Evolutionary conservation across 2,329 filamentous ascomycete genomes (phyloP).

Genomic region (Fusarium brevicatenulatum): DNA sequence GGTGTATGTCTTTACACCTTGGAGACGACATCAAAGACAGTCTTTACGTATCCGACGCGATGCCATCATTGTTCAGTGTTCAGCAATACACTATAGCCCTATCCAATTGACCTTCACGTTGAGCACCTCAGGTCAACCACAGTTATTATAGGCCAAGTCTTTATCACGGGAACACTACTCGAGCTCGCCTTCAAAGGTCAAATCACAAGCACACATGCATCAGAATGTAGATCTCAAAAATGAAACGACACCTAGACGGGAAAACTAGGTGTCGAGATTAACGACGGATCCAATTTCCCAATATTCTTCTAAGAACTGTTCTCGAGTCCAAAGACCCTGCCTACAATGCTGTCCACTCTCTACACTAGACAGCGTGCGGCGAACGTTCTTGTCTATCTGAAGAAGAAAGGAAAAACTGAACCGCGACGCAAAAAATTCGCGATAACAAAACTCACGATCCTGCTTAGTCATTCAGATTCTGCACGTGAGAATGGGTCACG

Average conservation of each 20-base stretch:
- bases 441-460: background rate
- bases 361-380: slow-evolving; percentile 48
- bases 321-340: slow-evolving; percentile 51
- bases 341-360: slow-evolving; percentile 44
- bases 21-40: background rate
- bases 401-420: slow-evolving; percentile 50
- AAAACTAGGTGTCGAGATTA: slow-evolving; percentile 64
- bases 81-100: fast-evolving
- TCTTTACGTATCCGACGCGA: background rate
- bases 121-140: background rate
- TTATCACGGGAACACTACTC: too few species aligned
- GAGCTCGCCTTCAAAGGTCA: background rate
- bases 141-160: background rate
- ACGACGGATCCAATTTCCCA: slow-evolving; percentile 61
- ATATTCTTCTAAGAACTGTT: slow-evolving; percentile 58
- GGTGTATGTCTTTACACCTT: background rate
- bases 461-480: slow-evolving; percentile 15
- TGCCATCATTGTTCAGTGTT: background rate
- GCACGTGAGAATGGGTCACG: slow-evolving; percentile 39
- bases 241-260: slow-evolving; percentile 66
- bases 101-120: background rate
- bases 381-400: slow-evolving; percentile 64
- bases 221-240: slow-evolving; percentile 67
- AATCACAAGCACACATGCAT: background rate
- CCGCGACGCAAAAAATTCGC: background rate